Evolutionary conservation across 441 rosid genomes (phyloP).

Genomic region (Eugenia klotzschiana): DNA sequence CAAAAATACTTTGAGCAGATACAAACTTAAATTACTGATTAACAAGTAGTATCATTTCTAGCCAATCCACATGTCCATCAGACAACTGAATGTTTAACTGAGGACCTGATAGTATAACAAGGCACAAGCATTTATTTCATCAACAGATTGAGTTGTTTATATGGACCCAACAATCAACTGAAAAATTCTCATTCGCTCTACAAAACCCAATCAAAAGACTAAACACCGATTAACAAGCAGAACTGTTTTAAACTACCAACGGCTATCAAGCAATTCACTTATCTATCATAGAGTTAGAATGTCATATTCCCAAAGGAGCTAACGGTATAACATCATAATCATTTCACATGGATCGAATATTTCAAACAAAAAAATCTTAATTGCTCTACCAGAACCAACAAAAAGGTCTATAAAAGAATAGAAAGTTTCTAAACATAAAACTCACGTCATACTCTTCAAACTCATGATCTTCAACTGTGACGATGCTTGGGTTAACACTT

Average conservation of each 20-base stretch:
- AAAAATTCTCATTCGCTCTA: not conserved
- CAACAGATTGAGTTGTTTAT: not conserved
- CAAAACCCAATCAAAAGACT: not conserved
- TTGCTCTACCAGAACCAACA: not conserved
- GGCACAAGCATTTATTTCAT: not conserved
- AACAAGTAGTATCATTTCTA: not conserved
- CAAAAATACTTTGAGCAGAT: not conserved
- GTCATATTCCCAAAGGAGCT: not conserved
- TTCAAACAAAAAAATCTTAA: not conserved
- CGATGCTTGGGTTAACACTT: constrained; percentile 32
- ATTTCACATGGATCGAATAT: not conserved
- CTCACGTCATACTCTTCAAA: constrained; percentile 71
- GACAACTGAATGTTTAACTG: not conserved
- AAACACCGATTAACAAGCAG: not conserved
- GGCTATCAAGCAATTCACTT: not conserved
- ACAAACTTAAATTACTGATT: not conserved
- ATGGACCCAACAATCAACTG: not conserved
- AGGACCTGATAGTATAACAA: not conserved
- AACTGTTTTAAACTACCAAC: not conserved
- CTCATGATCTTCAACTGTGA: constrained; percentile 46
- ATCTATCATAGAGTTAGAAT: not conserved
- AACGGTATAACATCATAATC: not conserved
- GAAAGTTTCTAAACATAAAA: not conserved
- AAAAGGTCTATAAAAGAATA: not conserved
- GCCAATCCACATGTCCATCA: not conserved